Conservation (phyloP, 2,329 filamentous ascomycete species). For the Macroventuria anomochaeta region DNA sequence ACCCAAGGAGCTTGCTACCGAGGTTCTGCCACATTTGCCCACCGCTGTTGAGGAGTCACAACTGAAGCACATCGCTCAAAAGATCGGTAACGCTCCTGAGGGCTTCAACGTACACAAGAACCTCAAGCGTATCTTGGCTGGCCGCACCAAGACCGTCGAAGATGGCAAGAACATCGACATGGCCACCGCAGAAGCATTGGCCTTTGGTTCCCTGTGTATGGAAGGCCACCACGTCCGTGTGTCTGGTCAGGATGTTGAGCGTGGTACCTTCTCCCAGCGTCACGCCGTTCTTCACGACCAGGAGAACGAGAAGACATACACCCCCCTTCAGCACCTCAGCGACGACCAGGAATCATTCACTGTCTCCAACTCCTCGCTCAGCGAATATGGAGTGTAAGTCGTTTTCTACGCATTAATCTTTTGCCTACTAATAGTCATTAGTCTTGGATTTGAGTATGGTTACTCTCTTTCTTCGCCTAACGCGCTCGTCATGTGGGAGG, state of each 20-base stretch:
- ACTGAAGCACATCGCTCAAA: conserved; percentile 80
- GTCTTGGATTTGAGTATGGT: conserved; percentile 96
- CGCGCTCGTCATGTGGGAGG: conserved; percentile 98
- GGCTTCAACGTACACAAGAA: conserved; percentile 92
- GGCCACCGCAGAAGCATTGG: conserved; percentile 94
- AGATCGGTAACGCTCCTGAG: conserved; percentile 79
- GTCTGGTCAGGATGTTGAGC: conserved; percentile 98
- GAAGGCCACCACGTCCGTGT: conserved; percentile 98
- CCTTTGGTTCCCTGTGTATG: conserved; percentile 86
- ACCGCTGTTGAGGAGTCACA: conserved; percentile 78
- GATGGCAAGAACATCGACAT: conserved; percentile 97
- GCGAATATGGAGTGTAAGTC: conserved; percentile 69
- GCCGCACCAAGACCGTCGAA: conserved; percentile 87
- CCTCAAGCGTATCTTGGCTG: conserved; percentile 91
- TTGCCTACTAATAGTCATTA: conserved; percentile 46
- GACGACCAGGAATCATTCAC: conserved; percentile 94
- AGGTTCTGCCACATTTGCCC: conserved; percentile 89
- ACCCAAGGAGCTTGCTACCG: conserved; percentile 93
- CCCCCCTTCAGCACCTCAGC: conserved; percentile 85
- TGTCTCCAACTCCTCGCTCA: conserved; percentile 93
- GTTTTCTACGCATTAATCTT: background rate
- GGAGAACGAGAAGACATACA: conserved; percentile 91
- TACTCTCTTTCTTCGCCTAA: conserved; percentile 98
- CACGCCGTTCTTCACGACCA: conserved; percentile 98
- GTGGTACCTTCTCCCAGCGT: conserved; percentile 98